Evolutionary conservation across 805 yeast species (phyloP), one percentile per base, ranked within the genome.

Genomic region (Candida suzukii): DNA sequence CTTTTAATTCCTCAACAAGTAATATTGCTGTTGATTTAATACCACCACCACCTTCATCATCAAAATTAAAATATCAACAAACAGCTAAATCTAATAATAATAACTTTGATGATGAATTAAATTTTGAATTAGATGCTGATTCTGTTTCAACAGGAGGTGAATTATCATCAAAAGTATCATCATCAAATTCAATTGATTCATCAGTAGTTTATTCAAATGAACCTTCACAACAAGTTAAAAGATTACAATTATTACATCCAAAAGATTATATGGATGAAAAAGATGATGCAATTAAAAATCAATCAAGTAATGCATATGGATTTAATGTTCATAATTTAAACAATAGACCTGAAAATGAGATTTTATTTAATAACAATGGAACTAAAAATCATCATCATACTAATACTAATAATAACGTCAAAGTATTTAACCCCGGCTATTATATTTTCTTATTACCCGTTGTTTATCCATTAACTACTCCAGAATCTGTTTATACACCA

Each of bases 381-480:
- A n/a, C n/a, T n/a, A n/a, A n/a, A n/a, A n/a, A n/a, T n/a, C n/a
- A n/a, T n/a, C n/a, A n/a, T n/a, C n/a, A 14, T 40, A 35, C n/a
- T 48, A 45, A 31, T 22, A 36, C 40, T 9, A 39, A 34, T 11
- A 32, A 33, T 8, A 46, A 47, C 16, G 19, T 45, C 6, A 46
- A 47, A 19, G 47, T 52, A 14, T 66, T 62, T 46, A 72, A 72
- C 46, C 76, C 90, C 1, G 95, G 95, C 19, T 74, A 80, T 48
- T 84, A 84, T 52, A 72, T 83, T 2, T 84, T 81, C 51, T 56
- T 80, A 17, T 56, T 83, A 6, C 91, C 93, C 0, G 63, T 79
- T 0, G 58, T 76, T 6, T 71, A 82, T 40, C 83, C 87, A 0
- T 67, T 75, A 21, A 71, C 69, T 42, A 72, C 81, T 2, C 85